phyloP scores from a whole-genome alignment of 495 filamentous ascomycete genomes.

The Talaromyces proteolyticus region DNA sequence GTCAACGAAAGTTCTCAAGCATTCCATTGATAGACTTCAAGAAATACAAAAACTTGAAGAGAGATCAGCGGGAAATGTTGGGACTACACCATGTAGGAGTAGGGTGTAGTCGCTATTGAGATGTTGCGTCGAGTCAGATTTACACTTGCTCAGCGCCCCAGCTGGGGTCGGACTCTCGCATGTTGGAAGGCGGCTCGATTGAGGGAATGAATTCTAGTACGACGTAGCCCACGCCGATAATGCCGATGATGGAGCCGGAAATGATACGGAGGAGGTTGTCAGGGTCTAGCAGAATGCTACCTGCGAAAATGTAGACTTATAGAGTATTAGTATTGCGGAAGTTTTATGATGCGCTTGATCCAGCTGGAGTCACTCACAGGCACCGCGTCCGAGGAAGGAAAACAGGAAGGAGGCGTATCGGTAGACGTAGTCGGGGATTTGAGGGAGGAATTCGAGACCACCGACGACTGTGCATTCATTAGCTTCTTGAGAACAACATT shows the following conservation, averaged over 20 bases:
- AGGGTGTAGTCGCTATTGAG: too few species aligned
- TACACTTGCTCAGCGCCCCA: slow-evolving; percentile 94
- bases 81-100: too few species aligned
- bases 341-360: neutral
- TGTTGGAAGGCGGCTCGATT: slow-evolving; percentile 96
- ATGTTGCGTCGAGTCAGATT: too few species aligned
- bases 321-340: slow-evolving; percentile 14
- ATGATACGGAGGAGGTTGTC: slow-evolving; percentile 49
- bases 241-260: slow-evolving; percentile 64
- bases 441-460: slow-evolving; percentile 66
- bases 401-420: slow-evolving; percentile 97
- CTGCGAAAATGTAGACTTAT: slow-evolving; percentile 93
- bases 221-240: slow-evolving; percentile 73
- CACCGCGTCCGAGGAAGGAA: slow-evolving; percentile 89
- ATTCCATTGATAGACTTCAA: too few species aligned
- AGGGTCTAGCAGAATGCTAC: slow-evolving; percentile 72
- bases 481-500: neutral
- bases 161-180: slow-evolving; percentile 84
- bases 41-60: too few species aligned
- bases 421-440: slow-evolving; percentile 87
- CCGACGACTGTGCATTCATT: slow-evolving; percentile 29
- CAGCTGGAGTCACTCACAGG: slow-evolving; percentile 59
- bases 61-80: too few species aligned
- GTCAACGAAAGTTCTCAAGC: too few species aligned
- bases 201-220: slow-evolving; percentile 90